phyloP scores from a whole-genome alignment of 1,284 basidiomycete species.

The Cutaneotrichosporon mucoides region DNA sequence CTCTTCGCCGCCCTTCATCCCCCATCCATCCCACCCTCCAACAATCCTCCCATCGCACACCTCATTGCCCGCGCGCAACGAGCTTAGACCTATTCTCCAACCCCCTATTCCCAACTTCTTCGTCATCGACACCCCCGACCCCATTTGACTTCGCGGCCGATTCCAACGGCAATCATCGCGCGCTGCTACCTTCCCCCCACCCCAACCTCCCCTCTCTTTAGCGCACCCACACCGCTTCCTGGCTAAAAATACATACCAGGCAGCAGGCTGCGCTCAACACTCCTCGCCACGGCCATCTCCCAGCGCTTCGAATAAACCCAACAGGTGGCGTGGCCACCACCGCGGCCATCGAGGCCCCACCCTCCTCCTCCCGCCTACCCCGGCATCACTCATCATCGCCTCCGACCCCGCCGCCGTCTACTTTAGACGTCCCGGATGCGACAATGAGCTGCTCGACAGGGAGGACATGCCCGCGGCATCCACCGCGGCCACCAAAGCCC shows the following conservation, averaged over 20 bases:
- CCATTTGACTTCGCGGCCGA: no score
- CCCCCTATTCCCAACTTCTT: no score
- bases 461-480: neutral
- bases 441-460: neutral
- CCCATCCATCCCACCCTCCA: no score
- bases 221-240: neutral
- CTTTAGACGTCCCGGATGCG: neutral
- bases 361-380: no score
- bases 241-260: conserved; percentile 1
- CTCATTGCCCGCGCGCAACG: no score
- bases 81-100: no score
- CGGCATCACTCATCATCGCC: neutral
- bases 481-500: conserved; percentile 5
- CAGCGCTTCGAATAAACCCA: neutral
- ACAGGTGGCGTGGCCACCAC: neutral
- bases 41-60: no score
- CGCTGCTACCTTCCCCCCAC: neutral
- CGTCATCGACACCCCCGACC: no score
- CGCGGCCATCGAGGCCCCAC: neutral
- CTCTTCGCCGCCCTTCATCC: no score
- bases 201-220: neutral
- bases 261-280: neutral
- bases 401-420: no score
- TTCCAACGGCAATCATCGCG: no score
- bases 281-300: neutral